Percentiles rank a stretch among this genome's conserved stretches.
phyloP scores from a whole-genome alignment of 192 early-diverging fungal genomes.

The Gaertneriomyces sp. region DNA sequence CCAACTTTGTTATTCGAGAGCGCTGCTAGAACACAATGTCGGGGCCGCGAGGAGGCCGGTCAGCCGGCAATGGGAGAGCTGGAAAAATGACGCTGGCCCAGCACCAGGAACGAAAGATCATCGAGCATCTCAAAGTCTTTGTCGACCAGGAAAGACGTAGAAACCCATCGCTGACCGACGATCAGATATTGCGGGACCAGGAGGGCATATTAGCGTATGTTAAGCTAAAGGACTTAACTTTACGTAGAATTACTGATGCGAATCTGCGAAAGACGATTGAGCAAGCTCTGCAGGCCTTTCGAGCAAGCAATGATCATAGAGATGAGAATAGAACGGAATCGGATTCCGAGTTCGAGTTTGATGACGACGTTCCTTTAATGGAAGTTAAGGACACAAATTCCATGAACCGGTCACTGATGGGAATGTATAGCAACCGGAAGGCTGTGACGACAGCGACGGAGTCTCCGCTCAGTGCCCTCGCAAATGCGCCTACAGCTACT shows the following conservation, averaged over 20 bases:
- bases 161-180: too few relatives aligned
- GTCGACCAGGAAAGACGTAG: too few relatives aligned
- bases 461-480: too few relatives aligned
- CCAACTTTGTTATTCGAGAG: too few relatives aligned
- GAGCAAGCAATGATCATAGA: too few relatives aligned
- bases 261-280: constrained; percentile 6
- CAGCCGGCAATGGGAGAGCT: too few relatives aligned
- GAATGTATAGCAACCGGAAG: constrained; percentile 31
- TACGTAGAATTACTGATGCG: constrained; percentile 9
- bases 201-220: constrained; percentile 23
- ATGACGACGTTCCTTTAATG: constrained; percentile 31
- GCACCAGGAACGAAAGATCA: too few relatives aligned
- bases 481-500: neutral
- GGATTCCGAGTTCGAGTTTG: constrained; percentile 31
- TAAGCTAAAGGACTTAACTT: neutral
- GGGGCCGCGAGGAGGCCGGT: too few relatives aligned
- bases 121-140: too few relatives aligned
- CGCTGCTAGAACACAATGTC: too few relatives aligned
- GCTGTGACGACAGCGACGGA: constrained; percentile 6
- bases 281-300: too few relatives aligned
- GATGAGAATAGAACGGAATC: neutral
- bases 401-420: constrained; percentile 35
- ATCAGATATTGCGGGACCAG: constrained; percentile 9
- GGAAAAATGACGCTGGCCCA: too few relatives aligned
- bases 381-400: constrained; percentile 43